Conservation (phyloP, 805 yeast genomes). For the Wickerhamomyces ciferrii region DNA sequence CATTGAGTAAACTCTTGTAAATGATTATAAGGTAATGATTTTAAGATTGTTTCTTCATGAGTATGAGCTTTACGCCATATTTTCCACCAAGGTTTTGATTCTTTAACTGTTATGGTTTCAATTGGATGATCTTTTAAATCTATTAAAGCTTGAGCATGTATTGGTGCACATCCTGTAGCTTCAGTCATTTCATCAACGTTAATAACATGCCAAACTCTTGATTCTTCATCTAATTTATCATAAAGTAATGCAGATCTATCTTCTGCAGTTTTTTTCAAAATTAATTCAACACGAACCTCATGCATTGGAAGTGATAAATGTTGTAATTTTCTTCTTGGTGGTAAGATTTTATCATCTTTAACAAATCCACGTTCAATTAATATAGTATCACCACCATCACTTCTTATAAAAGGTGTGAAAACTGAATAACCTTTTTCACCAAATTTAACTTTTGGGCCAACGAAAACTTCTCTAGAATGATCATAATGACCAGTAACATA, state of each 20-base stretch:
- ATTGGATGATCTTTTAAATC: slow-evolving; percentile 60
- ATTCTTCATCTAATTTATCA: slow-evolving; percentile 61
- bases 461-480: slow-evolving; percentile 81
- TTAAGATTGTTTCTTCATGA: slow-evolving; percentile 5
- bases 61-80: slow-evolving; percentile 14
- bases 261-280: slow-evolving; percentile 64
- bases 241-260: slow-evolving; percentile 53
- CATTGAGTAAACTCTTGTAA: slow-evolving; percentile 40
- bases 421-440: slow-evolving; percentile 65
- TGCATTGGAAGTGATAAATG: slow-evolving; percentile 64
- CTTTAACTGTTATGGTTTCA: slow-evolving; percentile 28
- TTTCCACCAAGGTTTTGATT: slow-evolving; percentile 24
- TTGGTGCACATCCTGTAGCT: slow-evolving; percentile 59
- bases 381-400: slow-evolving; percentile 70
- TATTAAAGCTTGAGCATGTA: slow-evolving; percentile 70
- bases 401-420: slow-evolving; percentile 75
- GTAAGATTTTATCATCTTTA: slow-evolving; percentile 54
- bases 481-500: slow-evolving; percentile 73
- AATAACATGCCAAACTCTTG: slow-evolving; percentile 70
- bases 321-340: slow-evolving; percentile 51
- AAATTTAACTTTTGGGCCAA: slow-evolving; percentile 81
- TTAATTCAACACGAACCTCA: slow-evolving; percentile 64
- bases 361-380: slow-evolving; percentile 93
- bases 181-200: slow-evolving; percentile 80
- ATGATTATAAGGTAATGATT: slow-evolving; percentile 2